Evolutionary conservation across 208 protist genomes (phyloP), one percentile per base, ranked within the genome.

Genomic region (Crithidia expoeki): DNA sequence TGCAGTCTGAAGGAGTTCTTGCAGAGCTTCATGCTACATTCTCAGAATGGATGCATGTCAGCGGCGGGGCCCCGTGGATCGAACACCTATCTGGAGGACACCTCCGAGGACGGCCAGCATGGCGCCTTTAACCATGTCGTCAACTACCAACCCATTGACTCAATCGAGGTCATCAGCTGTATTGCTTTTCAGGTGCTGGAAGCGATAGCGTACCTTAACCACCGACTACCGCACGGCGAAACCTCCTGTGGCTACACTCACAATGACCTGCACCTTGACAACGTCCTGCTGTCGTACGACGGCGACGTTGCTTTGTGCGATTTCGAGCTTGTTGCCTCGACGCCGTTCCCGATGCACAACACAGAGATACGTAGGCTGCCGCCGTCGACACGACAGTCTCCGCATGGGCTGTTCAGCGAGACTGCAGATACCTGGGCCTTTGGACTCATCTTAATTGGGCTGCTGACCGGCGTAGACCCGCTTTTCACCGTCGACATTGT

Each of bases 221-320:
- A 92, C 14, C 67, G 79, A 3, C 53, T 95, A 17, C 79, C 78
- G 25, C 90, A 95, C 66, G 64, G 66, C 21, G 44, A 65, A 30
- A 40, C 59, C n/a, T 88, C 53, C 64, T 64, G 36, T 11, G 90
- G 87, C 42, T 95, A 84, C 71, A 84, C 79, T 2, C 90, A 96
- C 76, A 94, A 96, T 59, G 91, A 96, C 74, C 74, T 96, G 36
- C 88, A 94, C 56, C 72, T 94, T 3, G 88, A 85, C 65, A 96
- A 96, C 61, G 72, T 96, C 4, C 80, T 96, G 32, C 30, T 94
- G 27, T 73, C 68, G 27, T 40, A 60, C 42, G 51, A 67, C 28
- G 88, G 88, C 36, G 46, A 76, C 27, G 79, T 94, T 4, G 86
- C 81, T 0, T 69, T 96, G 23, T 94, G 91, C 68, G 91, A 96